Base-by-base conservation (phyloP, 164 flowering plant species). In the Annona squamosa region DNA sequence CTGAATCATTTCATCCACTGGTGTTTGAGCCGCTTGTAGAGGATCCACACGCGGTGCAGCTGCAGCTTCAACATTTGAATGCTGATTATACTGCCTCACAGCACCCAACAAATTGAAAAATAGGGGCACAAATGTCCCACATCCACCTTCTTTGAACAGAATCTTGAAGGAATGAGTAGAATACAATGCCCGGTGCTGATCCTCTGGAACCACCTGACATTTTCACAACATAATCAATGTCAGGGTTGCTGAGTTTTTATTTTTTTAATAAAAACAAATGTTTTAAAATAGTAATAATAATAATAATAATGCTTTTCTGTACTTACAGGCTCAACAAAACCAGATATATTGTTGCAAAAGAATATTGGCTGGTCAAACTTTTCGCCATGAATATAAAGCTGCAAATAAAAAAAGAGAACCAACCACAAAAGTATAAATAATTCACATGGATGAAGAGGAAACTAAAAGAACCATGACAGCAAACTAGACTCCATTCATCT, bases 1-100 rank as follows among this genome's bases (percentile, higher is more conserved):
- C 85, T 98, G 86, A 94, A 95, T 95, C 98, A 95, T 95, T 75
- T 95, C 97, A 68, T 95, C 98, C 42, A 95, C 97, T 26, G 99
- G 99, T 74, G 95, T 87, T 74, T 91, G 92, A 46, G 94, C 87
- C 44, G 99, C 95, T 81, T 82, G 95, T 66, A 95, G 72, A 67
- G 98, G 99, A 83, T 95, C 97, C 44, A 84, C 79, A 3, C 75
- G 91, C 46, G 88, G 81, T 65, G 76, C 78, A 63, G 84, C 47
- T 10, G 84, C 4, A 43, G 73, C 71, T 48, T 76, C 12, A 16
- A 72, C 13, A 59, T 74, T 64, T 42, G 68, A 26, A 4, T 82
- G 84, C 73, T 83, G 94, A 79, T 85, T 89, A 48, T 89, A 86
- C 70, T 81, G 92, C 74, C 97, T 86, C 77, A 93, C 94, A 63